phyloP scores from a whole-genome alignment of 2,329 filamentous ascomycete species.

The Aspergillus phoenicis region DNA sequence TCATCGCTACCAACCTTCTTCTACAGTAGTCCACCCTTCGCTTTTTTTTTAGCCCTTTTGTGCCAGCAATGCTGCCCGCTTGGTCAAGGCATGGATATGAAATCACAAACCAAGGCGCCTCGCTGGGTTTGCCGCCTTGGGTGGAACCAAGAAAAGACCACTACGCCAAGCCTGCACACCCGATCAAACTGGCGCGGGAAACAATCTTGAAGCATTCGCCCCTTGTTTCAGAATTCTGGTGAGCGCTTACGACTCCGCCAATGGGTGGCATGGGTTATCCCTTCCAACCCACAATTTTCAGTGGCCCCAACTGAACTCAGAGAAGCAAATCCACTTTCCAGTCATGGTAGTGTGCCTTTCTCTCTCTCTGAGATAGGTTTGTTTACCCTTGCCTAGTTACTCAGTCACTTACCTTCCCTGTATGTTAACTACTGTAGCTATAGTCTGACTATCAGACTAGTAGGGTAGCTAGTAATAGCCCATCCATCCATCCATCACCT shows the following conservation, averaged over 20 bases:
- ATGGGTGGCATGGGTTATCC: slow-evolving; percentile 15
- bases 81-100: not conserved
- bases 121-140: not conserved
- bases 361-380: not conserved
- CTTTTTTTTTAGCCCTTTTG: not conserved
- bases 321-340: slow-evolving; percentile 11
- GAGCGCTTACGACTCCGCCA: slow-evolving; percentile 37
- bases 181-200: slow-evolving; percentile 40
- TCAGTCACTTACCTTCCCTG: not conserved
- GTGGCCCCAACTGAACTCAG: slow-evolving; percentile 4
- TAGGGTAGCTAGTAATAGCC: not conserved
- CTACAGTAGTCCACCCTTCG: not conserved
- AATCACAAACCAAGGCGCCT: not conserved
- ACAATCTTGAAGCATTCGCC: slow-evolving; percentile 39
- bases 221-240: slow-evolving; percentile 36
- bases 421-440: not conserved
- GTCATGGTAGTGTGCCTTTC: not conserved
- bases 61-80: not conserved
- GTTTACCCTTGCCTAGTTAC: not conserved
- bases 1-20: not conserved
- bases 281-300: slow-evolving; percentile 7
- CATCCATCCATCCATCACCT: not conserved
- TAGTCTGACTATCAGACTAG: no score
- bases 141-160: slow-evolving; percentile 14
- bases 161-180: slow-evolving; percentile 29